Conservation (phyloP, 2,329 filamentous ascomycete species). For the Dactylellina leptospora region DNA sequence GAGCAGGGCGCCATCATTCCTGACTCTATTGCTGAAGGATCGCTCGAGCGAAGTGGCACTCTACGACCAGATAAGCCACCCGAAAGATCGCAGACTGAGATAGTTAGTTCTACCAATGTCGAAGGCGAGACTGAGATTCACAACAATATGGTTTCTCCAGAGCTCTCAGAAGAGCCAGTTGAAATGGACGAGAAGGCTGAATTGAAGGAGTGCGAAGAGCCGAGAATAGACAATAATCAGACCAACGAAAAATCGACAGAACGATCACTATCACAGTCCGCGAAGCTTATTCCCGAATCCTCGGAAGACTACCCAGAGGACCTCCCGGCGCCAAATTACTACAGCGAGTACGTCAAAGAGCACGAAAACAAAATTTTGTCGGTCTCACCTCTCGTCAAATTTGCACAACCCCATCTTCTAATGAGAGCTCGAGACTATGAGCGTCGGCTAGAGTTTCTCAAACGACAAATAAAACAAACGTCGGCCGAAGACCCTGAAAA, state of each 20-base stretch:
- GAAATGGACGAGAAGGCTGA: slow-evolving; percentile 36
- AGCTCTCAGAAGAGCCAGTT: slow-evolving; percentile 40
- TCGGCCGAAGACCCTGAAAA: slow-evolving; percentile 61
- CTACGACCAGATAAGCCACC: slow-evolving; percentile 38
- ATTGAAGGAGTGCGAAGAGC: slow-evolving; percentile 30
- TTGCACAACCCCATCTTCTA: slow-evolving; percentile 89
- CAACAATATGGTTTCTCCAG: slow-evolving; percentile 49
- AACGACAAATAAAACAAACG: slow-evolving; percentile 63
- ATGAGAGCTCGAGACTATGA: slow-evolving; percentile 94
- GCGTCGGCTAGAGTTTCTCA: slow-evolving; percentile 80
- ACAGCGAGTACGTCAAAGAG: slow-evolving; percentile 92
- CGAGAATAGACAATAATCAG: slow-evolving; percentile 12
- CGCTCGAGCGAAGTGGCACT: slow-evolving; percentile 43
- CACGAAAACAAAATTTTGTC: slow-evolving; percentile 93
- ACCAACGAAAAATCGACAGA: slow-evolving; percentile 5
- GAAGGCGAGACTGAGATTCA: slow-evolving; percentile 20
- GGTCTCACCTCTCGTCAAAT: slow-evolving; percentile 94
- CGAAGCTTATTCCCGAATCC: slow-evolving; percentile 57
- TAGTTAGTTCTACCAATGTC: slow-evolving; percentile 18
- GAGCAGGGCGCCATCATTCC: slow-evolving; percentile 91
- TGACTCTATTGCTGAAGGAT: slow-evolving; percentile 55
- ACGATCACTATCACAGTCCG: slow-evolving; percentile 19
- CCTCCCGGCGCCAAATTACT: slow-evolving; percentile 86
- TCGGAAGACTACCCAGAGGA: slow-evolving; percentile 74
- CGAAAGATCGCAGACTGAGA: slow-evolving; percentile 47